Conservation (phyloP, 148 eudicot species). For the Cornus kousa region DNA sequence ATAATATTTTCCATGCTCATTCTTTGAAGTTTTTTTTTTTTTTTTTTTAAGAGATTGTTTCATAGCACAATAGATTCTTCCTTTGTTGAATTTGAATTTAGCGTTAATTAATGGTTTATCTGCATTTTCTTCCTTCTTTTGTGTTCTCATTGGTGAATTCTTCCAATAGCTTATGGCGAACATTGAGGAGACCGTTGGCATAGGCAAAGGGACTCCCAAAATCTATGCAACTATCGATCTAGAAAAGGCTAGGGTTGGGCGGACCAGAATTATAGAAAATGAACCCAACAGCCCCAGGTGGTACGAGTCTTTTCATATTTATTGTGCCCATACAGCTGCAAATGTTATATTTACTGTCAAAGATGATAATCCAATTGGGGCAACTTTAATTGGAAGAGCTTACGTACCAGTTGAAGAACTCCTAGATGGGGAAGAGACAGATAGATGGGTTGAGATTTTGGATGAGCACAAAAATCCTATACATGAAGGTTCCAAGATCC, state of each 20-base stretch:
- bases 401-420: constrained; percentile 59
- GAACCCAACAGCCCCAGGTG: constrained; percentile 65
- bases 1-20: not conserved
- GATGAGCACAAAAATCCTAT: constrained; percentile 62
- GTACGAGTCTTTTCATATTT: constrained; percentile 78
- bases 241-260: constrained; percentile 71
- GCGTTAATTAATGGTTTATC: not conserved
- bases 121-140: not conserved
- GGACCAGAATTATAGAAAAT: constrained; percentile 63
- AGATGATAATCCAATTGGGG: constrained; percentile 76
- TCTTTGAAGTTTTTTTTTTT: not conserved
- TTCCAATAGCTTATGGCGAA: constrained; percentile 53
- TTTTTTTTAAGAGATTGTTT: not conserved
- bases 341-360: constrained; percentile 62
- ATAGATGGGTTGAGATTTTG: constrained; percentile 65
- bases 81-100: not conserved
- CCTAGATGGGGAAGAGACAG: constrained; percentile 57
- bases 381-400: constrained; percentile 75
- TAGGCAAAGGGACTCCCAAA: constrained; percentile 68
- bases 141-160: constrained; percentile 5
- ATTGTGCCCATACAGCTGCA: constrained; percentile 65
- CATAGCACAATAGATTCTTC: not conserved
- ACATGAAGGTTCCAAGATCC: constrained; percentile 50
- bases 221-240: constrained; percentile 74
- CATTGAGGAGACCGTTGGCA: constrained; percentile 59